Base-by-base conservation (phyloP, 305 asterid species). In the Salvia sclarea region DNA sequence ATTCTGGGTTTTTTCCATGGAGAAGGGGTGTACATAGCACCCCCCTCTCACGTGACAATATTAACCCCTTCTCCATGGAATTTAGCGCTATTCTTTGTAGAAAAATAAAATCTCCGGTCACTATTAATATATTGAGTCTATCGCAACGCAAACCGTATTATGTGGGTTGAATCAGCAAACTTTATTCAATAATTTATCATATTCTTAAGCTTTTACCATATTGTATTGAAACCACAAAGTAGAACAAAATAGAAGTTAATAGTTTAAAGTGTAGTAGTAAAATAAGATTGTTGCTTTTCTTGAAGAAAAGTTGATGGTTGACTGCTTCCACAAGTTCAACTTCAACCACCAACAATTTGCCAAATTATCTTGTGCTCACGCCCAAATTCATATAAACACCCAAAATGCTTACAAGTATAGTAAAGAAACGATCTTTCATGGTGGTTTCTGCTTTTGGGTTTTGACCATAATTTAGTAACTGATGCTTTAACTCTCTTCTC, bases 311-410 rank as follows among this genome's bases (percentile, higher is more conserved):
- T 30, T 20, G 49, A 20, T 17, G 25, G 28, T 74, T 67, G 78
- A 74, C 79, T 63, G 56, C 71, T 75, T 75, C 79, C 61, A 31
- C 52, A 12, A 21, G 1, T 41, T 21, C 68, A 45, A 13, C 61
- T 41, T 21, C 68, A 45, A 13, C 61, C 62, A 48, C 75, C 55
- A 6, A 13, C 38, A 17, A 17, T 31, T 30, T 21, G 59, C 65
- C 21, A 17, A 68, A 60, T 43, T 10, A 30, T 61, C 50, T 18
- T 37, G 11, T 75, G 12, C 3, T 25, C 55, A n/a, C 76, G n/a
- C 60, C 55, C 38, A 40, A 38, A 37, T 37, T 47, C 47, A 58
- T 11, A 24, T n/a, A 18, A 13, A 48, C 12, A 16, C 37, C 43
- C 44, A 38, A 25, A 37, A 33, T 17, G 11, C 30, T n/a, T 0